Evolutionary conservation across 2,329 filamentous ascomycete genomes (phyloP).

Genomic region (Colletotrichum kahawae): DNA sequence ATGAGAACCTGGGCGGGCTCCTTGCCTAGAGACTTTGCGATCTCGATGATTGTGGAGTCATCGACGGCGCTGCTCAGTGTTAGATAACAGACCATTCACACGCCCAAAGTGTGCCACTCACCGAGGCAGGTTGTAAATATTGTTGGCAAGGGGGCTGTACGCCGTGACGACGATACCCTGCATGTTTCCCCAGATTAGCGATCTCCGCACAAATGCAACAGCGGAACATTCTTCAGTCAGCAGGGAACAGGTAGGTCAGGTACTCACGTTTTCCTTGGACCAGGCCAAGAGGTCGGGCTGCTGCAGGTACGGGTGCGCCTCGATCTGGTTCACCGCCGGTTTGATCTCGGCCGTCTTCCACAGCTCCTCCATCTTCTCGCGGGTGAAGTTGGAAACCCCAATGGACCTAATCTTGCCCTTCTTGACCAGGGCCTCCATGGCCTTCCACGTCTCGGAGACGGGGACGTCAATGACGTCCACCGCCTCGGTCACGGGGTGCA

Average conservation of each 20-base stretch:
- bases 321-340: conserved; percentile 58
- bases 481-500: conserved; percentile 52
- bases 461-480: conserved; percentile 36
- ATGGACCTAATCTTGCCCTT: conserved; percentile 61
- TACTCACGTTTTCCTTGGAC: conserved; percentile 42
- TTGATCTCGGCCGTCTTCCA: conserved; percentile 49
- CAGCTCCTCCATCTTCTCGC: conserved; percentile 57
- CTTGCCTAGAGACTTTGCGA: conserved; percentile 57
- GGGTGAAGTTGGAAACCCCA: conserved; percentile 64
- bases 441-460: conserved; percentile 64
- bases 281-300: conserved; percentile 56
- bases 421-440: conserved; percentile 63
- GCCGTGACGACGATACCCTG: conserved; percentile 57
- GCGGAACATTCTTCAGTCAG: not conserved
- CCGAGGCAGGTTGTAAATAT: conserved; percentile 39
- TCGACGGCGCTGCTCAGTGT: conserved; percentile 45
- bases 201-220: not conserved
- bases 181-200: not conserved
- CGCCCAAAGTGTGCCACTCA: not conserved
- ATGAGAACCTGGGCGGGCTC: conserved; percentile 59
- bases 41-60: conserved; percentile 52
- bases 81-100: not conserved
- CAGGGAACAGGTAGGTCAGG: not conserved
- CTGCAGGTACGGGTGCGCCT: conserved; percentile 51
- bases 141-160: conserved; percentile 68